phyloP scores from a whole-genome alignment of 192 early-diverging fungal genomes.

The Entophlyctis luteolus region DNA sequence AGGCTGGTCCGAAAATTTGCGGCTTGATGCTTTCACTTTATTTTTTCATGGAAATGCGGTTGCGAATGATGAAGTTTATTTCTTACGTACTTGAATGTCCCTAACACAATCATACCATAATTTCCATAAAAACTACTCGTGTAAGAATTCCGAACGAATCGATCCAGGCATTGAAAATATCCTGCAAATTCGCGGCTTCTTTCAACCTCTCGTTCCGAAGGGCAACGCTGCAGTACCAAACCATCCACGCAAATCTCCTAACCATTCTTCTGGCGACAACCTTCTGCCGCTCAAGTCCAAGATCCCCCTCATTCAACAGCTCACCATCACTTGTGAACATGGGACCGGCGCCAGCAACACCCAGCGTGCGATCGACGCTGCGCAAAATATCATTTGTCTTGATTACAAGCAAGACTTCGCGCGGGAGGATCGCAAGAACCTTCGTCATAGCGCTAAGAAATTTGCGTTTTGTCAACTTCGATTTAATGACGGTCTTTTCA shows the following conservation, averaged over 20 bases:
- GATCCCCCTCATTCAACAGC: neutral
- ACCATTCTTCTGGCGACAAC: slow-evolving; percentile 14
- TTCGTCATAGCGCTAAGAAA: slow-evolving; percentile 72
- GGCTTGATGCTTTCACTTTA: no score
- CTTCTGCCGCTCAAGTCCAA: neutral
- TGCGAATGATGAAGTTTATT: no score
- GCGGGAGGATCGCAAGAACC: slow-evolving; percentile 77
- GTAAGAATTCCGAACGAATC: slow-evolving; percentile 11
- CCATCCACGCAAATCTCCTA: slow-evolving; percentile 14
- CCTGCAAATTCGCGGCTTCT: neutral
- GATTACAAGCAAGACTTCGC: slow-evolving; percentile 79
- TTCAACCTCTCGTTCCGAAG: slow-evolving; percentile 9
- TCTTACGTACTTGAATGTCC: no score
- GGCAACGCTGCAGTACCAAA: slow-evolving; percentile 10
- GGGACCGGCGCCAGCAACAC: slow-evolving; percentile 29
- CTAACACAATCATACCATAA: no score
- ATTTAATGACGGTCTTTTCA: slow-evolving; percentile 54
- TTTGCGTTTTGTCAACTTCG: slow-evolving; percentile 46
- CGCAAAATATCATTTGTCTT: slow-evolving; percentile 90
- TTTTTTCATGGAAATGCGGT: no score
- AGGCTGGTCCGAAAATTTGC: no score
- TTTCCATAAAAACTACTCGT: slow-evolving; percentile 1
- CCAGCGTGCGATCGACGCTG: slow-evolving; percentile 45
- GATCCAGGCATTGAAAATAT: neutral
- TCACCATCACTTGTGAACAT: neutral